Conservation (phyloP, 1,284 basidiomycete genomes). For the Irpex sp. region DNA sequence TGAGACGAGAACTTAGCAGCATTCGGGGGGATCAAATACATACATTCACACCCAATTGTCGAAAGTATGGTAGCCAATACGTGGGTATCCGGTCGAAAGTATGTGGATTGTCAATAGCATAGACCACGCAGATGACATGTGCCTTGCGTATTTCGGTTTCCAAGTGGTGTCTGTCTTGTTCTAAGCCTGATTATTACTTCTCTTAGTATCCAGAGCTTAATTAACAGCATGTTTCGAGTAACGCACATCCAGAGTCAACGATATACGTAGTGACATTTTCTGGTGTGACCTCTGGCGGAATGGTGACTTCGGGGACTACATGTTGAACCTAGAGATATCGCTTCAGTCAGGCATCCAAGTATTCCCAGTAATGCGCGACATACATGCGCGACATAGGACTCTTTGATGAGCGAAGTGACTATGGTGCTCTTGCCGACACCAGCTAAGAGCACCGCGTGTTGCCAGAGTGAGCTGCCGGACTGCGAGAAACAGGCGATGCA, state of each 20-base stretch:
- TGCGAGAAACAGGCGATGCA: slow-evolving; percentile 14
- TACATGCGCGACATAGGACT: slow-evolving; percentile 87
- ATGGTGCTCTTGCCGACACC: slow-evolving; percentile 94
- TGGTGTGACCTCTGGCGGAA: slow-evolving; percentile 92
- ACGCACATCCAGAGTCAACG: slow-evolving; percentile 89
- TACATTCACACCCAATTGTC: slow-evolving; percentile 93
- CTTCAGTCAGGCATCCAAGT: background rate
- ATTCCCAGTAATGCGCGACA: slow-evolving; percentile 24
- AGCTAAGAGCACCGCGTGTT: slow-evolving; percentile 44
- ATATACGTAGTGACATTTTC: slow-evolving; percentile 96
- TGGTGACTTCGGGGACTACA: slow-evolving; percentile 92
- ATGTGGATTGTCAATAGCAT: slow-evolving; percentile 92
- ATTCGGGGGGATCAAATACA: background rate
- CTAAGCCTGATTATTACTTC: slow-evolving; percentile 46
- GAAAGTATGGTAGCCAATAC: slow-evolving; percentile 98
- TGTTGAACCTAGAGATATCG: slow-evolving; percentile 68
- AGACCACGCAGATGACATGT: slow-evolving; percentile 97
- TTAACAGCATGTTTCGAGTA: background rate
- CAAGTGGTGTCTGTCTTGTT: slow-evolving; percentile 82
- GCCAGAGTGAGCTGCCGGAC: slow-evolving; percentile 10
- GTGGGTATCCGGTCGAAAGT: slow-evolving; percentile 97
- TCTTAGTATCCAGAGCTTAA: slow-evolving; percentile 3
- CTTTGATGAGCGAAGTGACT: slow-evolving; percentile 93
- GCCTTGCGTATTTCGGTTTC: slow-evolving; percentile 95
- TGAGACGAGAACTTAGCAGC: background rate